Percentiles rank a stretch among this genome's conserved stretches.
Evolutionary conservation across 2,329 filamentous ascomycete genomes (phyloP).

Genomic region (Ceratocystis destructans): DNA sequence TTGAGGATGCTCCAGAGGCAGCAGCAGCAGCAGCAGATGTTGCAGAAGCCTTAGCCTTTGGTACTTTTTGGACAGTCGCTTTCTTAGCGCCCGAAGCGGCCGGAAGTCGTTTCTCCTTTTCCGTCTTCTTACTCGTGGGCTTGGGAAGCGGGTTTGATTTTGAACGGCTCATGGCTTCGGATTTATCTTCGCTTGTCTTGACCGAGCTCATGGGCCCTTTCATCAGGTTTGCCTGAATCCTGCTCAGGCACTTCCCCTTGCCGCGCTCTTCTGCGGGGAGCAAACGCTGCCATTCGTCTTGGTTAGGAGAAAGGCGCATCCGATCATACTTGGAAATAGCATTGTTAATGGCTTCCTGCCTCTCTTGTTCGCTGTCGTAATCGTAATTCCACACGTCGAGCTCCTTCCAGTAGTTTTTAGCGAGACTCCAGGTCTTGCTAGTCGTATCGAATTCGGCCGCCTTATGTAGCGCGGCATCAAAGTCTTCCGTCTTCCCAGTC

Average conservation of each 20-base stretch:
- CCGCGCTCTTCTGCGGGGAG: slow-evolving; percentile 44
- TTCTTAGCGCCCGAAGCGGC: slow-evolving; percentile 23
- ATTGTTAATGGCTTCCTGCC: slow-evolving; percentile 47
- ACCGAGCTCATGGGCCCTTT: slow-evolving; percentile 32
- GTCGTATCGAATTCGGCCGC: slow-evolving; percentile 39
- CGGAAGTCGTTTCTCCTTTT: slow-evolving; percentile 42
- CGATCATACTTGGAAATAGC: slow-evolving; percentile 47
- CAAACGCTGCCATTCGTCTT: slow-evolving; percentile 49
- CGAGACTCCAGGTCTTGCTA: slow-evolving; percentile 40
- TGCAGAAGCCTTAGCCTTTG: slow-evolving; percentile 9
- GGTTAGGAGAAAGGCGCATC: slow-evolving; percentile 40
- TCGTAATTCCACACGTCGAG: slow-evolving; percentile 50
- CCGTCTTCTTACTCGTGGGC: slow-evolving; percentile 41
- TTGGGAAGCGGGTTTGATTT: slow-evolving; percentile 40
- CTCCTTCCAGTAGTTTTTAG: slow-evolving; percentile 46
- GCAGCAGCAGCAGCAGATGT: not conserved
- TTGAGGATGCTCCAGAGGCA: not conserved
- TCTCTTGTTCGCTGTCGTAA: slow-evolving; percentile 40
- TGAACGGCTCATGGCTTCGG: slow-evolving; percentile 32
- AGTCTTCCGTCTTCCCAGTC: slow-evolving; percentile 39
- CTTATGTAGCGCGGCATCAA: slow-evolving; percentile 42
- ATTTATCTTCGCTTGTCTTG: slow-evolving; percentile 27
- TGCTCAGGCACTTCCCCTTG: slow-evolving; percentile 46
- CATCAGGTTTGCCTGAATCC: slow-evolving; percentile 45
- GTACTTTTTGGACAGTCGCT: slow-evolving; percentile 22